Evolutionary conservation across 257 asterid genomes (phyloP).

Genomic region (Primulina huaijiensis): DNA sequence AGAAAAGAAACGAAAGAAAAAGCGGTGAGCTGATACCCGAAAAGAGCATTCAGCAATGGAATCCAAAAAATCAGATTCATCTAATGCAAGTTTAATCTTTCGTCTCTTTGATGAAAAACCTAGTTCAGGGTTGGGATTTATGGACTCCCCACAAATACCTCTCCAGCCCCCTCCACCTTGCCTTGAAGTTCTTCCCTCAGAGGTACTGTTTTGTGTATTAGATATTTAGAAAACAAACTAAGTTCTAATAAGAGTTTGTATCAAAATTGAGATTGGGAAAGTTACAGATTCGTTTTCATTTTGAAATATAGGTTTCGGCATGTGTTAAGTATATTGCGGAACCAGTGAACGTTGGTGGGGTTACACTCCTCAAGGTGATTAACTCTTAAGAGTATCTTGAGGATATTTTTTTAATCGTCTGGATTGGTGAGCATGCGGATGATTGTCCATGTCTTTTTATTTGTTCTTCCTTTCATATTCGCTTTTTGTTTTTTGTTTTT

Average conservation of each 20-base stretch:
- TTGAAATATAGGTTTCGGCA: conserved; percentile 45
- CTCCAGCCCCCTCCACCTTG: conserved; percentile 72
- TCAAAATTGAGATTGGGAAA: background rate
- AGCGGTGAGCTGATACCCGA: background rate
- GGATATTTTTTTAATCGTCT: background rate
- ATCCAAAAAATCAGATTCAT: conserved; percentile 33
- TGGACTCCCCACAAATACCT: conserved; percentile 49
- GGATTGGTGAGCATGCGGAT: background rate
- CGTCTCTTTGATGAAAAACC: conserved; percentile 58
- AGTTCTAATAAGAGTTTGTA: background rate
- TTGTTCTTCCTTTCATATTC: background rate
- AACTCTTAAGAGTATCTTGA: background rate
- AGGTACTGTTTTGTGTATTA: conserved; percentile 38
- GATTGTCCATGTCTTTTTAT: background rate
- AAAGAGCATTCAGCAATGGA: conserved; percentile 31
- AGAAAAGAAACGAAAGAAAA: no score
- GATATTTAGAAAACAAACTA: background rate
- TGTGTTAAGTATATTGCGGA: conserved; percentile 49
- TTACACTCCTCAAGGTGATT: conserved; percentile 71
- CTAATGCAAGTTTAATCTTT: conserved; percentile 35
- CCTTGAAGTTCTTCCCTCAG: conserved; percentile 60
- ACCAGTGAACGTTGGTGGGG: conserved; percentile 64
- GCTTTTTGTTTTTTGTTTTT: background rate
- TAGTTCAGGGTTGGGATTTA: conserved; percentile 46
- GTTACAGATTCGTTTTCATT: conserved; percentile 5